A percentile compares a stretch with the other conserved stretches of the same genome.
Evolutionary conservation across 2,329 filamentous ascomycete genomes (phyloP).

Genomic region (Microsporum ferrugineum): DNA sequence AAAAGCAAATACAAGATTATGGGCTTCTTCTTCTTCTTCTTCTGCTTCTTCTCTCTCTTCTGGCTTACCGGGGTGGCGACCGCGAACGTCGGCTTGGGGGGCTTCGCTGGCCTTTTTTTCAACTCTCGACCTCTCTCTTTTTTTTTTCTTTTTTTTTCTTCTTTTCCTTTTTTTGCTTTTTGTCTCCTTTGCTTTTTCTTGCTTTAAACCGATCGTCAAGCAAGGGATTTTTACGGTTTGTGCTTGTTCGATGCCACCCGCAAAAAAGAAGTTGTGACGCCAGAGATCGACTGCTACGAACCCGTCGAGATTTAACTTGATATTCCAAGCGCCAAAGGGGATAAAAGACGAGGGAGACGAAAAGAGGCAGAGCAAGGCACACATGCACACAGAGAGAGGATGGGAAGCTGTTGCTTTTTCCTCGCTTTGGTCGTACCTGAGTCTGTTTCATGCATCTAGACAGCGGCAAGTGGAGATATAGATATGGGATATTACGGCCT

Average conservation of each 20-base stretch:
- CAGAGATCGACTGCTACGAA: background rate
- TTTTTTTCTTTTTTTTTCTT: background rate
- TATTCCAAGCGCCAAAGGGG: too few relatives aligned
- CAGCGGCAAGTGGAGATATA: background rate
- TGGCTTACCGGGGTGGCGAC: background rate
- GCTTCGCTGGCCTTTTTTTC: background rate
- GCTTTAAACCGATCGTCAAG: background rate
- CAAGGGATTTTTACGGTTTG: background rate
- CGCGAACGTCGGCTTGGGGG: background rate
- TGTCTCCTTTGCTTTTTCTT: background rate
- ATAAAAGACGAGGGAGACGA: background rate
- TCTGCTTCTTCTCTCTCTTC: background rate
- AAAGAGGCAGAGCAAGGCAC: background rate
- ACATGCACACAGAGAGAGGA: background rate
- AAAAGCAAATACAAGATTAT: background rate
- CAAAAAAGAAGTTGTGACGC: background rate
- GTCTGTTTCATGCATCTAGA: background rate
- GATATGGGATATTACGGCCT: background rate
- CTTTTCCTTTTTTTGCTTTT: background rate
- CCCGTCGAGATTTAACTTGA: background rate
- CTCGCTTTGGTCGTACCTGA: background rate
- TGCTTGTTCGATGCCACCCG: slow-evolving; percentile 3
- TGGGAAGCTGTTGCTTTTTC: background rate
- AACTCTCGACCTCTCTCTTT: too few relatives aligned
- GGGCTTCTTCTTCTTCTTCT: background rate